phyloP scores from a whole-genome alignment of 2,329 filamentous ascomycete species.

The Calonectria fujianensis region DNA sequence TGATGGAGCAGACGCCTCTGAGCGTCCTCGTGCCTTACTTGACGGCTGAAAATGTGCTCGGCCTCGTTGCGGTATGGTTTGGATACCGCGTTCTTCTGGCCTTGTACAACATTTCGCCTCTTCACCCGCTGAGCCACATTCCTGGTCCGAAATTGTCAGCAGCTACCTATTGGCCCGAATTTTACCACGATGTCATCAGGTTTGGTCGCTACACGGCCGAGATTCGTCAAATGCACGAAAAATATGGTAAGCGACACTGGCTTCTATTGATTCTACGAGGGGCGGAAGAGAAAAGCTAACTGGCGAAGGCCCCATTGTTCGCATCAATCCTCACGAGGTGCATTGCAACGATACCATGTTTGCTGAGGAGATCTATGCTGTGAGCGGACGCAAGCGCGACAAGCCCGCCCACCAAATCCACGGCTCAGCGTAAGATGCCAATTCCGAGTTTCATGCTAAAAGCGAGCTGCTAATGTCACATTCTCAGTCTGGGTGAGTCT shows the following conservation, averaged over 20 bases:
- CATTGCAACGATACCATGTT: slow-evolving; percentile 25
- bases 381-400: slow-evolving; percentile 32
- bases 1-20: background rate
- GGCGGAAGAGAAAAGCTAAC: background rate
- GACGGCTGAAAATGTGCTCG: slow-evolving; percentile 8
- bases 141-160: slow-evolving; percentile 19
- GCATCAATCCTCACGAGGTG: slow-evolving; percentile 27
- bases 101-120: slow-evolving; percentile 26
- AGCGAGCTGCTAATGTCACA: background rate
- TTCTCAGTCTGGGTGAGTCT: slow-evolving; percentile 20
- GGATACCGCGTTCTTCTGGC: slow-evolving; percentile 3
- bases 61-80: slow-evolving; percentile 2
- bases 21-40: slow-evolving; percentile 4
- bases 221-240: slow-evolving; percentile 27
- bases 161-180: slow-evolving; percentile 21
- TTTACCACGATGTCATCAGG: slow-evolving; percentile 21
- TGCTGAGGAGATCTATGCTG: slow-evolving; percentile 22
- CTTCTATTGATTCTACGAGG: no score
- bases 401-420: slow-evolving; percentile 30
- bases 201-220: slow-evolving; percentile 25
- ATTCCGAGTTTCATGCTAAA: no score
- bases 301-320: slow-evolving; percentile 5
- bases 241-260: background rate
- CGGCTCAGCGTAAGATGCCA: slow-evolving; percentile 17
- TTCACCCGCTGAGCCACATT: slow-evolving; percentile 30